Percentiles rank a stretch among this genome's conserved stretches.
Evolutionary conservation across 257 asterid species (phyloP).

Genomic region (Solanum arcanum): DNA sequence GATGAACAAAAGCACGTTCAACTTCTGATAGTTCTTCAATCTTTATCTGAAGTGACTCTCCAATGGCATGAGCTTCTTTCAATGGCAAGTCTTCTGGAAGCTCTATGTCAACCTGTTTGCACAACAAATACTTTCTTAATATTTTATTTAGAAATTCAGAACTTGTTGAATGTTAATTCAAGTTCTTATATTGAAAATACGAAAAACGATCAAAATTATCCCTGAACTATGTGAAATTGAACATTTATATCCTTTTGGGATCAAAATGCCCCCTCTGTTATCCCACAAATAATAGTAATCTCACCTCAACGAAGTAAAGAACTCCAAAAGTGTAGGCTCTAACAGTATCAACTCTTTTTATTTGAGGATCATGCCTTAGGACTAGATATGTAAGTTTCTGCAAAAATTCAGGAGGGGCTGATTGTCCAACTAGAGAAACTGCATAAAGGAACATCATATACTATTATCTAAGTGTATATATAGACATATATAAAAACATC

Average conservation of each 20-base stretch:
- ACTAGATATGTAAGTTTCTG: slow-evolving; percentile 78
- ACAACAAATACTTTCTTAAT: neutral
- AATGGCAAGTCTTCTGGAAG: slow-evolving; percentile 64
- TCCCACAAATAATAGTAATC: neutral
- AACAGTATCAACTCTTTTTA: slow-evolving; percentile 63
- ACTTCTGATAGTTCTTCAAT: slow-evolving; percentile 67
- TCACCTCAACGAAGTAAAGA: slow-evolving; percentile 69
- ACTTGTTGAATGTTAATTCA: no score
- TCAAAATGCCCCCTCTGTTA: no score
- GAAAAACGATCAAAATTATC: no score
- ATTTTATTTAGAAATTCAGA: no score
- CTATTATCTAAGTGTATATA: no score
- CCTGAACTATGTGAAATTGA: no score
- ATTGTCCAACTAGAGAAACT: slow-evolving; percentile 79
- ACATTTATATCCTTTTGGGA: no score
- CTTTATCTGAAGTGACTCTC: slow-evolving; percentile 69
- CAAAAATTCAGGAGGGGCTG: slow-evolving; percentile 70
- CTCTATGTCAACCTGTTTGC: slow-evolving; percentile 63
- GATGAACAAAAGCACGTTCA: slow-evolving; percentile 73
- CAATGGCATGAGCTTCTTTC: slow-evolving; percentile 64
- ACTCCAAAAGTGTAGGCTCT: slow-evolving; percentile 74
- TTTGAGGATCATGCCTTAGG: slow-evolving; percentile 42
- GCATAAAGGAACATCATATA: slow-evolving; percentile 2
- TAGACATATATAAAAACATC: no score
- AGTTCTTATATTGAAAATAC: no score